Evolutionary conservation across 2,329 filamentous ascomycete genomes (phyloP), one percentile per base, ranked within the genome.

Genomic region (Ophiocordyceps australis): DNA sequence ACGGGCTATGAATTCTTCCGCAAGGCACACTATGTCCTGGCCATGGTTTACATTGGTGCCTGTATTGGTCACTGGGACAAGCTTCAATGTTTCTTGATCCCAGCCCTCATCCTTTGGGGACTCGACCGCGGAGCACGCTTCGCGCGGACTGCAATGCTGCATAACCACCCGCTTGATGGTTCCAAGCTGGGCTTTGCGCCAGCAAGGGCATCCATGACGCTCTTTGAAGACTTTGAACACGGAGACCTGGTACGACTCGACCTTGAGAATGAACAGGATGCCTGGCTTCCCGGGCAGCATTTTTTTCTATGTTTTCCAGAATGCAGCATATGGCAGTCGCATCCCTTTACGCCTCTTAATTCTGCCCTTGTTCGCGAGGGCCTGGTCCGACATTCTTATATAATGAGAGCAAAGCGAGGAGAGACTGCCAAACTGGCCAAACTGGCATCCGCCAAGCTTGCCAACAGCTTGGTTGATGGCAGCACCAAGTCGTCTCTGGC

Each of bases 1-100:
- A 80, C 74, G 0, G 78, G 78, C 3, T 81, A 85, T 45, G 78
- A 83, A 38, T 71, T 76, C 47, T 83, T 83, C 56, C 63, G 75
- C 32, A 81, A 80, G 42, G 52, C 65, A 0, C 77, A 83, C 42
- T 80, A 80, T 37, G 54, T 81, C 9, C 54, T 82, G 3, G 78
- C 76, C 9, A 68, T 76, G 52, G 45, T 82, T 5, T 85, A 80
- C 45, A 65, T 83, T 9, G 78, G 74, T 5, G 75, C 74, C 4
- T 75, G 74, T 46, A 81, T 74, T 64, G 76, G 63, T 2, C 78
- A 85, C 41, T 85, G 77, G 78, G 45, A 57, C 26, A 54, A 70
- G 26, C 54, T 83, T 4, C 57, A 63, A 24, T 78, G 71, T 41
- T 82, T 75, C 52, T 59, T 82, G 41, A 57, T 78, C 23, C 68